Conservation (phyloP, 2,329 filamentous ascomycete genomes). For the Monosporascus sp. region DNA sequence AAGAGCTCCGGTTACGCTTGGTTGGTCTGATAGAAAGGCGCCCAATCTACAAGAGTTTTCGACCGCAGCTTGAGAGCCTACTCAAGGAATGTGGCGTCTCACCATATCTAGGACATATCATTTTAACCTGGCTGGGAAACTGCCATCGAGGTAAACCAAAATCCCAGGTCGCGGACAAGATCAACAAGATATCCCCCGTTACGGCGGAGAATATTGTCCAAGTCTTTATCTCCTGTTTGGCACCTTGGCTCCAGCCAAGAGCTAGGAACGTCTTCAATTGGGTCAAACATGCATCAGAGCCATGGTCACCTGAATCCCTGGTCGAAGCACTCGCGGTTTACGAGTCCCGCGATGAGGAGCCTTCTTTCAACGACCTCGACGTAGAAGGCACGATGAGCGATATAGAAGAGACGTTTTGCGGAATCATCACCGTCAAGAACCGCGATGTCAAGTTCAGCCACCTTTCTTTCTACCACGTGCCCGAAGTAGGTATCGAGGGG, state of each 20-base stretch:
- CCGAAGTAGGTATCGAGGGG: not conserved
- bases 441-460: slow-evolving; percentile 6
- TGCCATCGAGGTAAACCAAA: not conserved
- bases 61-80: not conserved
- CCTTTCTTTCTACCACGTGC: not conserved
- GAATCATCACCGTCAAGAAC: slow-evolving; percentile 1
- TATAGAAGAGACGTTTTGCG: slow-evolving; percentile 1
- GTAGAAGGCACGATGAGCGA: not conserved
- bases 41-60: not conserved
- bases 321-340: not conserved
- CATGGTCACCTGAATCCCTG: slow-evolving; percentile 1
- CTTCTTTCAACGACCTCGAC: slow-evolving; percentile 1
- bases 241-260: not conserved
- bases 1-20: not conserved
- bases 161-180: not conserved
- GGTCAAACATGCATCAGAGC: slow-evolving; percentile 2
- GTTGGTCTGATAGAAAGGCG: not conserved
- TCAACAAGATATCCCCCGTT: not conserved
- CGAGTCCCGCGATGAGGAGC: not conserved
- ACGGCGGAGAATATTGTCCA: not conserved
- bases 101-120: not conserved
- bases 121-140: slow-evolving; percentile 1
- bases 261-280: slow-evolving; percentile 1
- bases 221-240: not conserved
- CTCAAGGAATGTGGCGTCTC: not conserved